Conservation (phyloP, 805 yeast species). For the Saturnispora bothae region DNA sequence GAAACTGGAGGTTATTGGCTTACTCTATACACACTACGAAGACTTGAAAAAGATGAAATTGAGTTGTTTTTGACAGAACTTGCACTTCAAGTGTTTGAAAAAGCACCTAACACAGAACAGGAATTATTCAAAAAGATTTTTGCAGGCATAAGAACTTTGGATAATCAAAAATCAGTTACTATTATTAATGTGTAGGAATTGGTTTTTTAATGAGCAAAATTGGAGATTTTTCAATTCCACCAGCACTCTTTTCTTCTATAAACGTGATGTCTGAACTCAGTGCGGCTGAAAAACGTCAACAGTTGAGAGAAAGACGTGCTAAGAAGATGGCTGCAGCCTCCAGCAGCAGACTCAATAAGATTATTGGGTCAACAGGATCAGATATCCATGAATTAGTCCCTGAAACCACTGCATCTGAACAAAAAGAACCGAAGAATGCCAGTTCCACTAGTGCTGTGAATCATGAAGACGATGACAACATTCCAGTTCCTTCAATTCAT, state of each 20-base stretch:
- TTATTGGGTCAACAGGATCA: constrained; percentile 32
- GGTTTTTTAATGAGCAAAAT: no score
- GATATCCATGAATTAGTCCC: constrained; percentile 15
- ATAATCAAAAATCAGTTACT: no score
- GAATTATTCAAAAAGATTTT: neutral
- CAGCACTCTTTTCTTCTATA: neutral
- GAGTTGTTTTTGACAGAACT: neutral
- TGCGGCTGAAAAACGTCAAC: constrained; percentile 47
- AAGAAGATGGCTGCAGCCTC: constrained; percentile 52
- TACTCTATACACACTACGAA: neutral
- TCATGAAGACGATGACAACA: constrained; percentile 17
- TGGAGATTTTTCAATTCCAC: neutral
- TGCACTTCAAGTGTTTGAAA: neutral
- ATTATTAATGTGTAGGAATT: no score
- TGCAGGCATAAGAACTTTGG: no score
- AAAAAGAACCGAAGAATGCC: neutral
- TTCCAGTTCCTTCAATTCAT: constrained; percentile 8
- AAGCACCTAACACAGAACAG: neutral
- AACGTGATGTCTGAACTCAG: constrained; percentile 22
- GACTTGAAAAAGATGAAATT: neutral
- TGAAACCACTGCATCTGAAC: constrained; percentile 13
- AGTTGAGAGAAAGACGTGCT: constrained; percentile 54
- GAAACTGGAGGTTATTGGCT: neutral
- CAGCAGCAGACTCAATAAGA: constrained; percentile 40
- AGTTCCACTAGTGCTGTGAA: neutral